phyloP scores from a whole-genome alignment of 2,329 filamentous ascomycete genomes.

The Colletotrichum shisoi region DNA sequence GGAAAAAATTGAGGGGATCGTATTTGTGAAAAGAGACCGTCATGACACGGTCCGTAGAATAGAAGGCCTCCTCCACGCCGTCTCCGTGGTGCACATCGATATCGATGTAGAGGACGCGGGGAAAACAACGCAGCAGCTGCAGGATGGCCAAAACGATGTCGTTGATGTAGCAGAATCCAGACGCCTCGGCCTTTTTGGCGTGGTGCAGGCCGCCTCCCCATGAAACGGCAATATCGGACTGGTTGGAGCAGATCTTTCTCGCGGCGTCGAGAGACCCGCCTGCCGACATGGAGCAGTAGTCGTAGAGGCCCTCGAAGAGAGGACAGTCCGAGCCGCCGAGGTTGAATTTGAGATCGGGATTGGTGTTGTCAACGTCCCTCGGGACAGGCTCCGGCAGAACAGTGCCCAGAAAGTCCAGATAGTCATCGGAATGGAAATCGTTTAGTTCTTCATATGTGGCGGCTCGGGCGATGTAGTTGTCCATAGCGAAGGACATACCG shows the following conservation, averaged over 20 bases:
- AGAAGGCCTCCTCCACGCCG: slow-evolving; percentile 90
- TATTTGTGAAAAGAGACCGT: slow-evolving; percentile 98
- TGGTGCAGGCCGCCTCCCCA: slow-evolving; percentile 98
- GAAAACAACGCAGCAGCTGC: slow-evolving; percentile 80
- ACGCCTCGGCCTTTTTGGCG: slow-evolving; percentile 91
- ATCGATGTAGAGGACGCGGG: slow-evolving; percentile 91
- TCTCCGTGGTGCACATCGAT: slow-evolving; percentile 94
- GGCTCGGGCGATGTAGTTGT: slow-evolving; percentile 83
- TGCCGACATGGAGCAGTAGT: slow-evolving; percentile 93
- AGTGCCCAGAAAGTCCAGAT: slow-evolving; percentile 84
- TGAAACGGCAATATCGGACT: slow-evolving; percentile 95
- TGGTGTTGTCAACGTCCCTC: slow-evolving; percentile 70
- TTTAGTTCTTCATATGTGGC: slow-evolving; percentile 89
- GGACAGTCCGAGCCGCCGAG: slow-evolving; percentile 92
- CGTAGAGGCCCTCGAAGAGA: slow-evolving; percentile 92
- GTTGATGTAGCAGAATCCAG: slow-evolving; percentile 98
- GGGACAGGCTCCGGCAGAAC: slow-evolving; percentile 71
- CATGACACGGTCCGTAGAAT: slow-evolving; percentile 87
- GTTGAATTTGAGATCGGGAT: slow-evolving; percentile 77
- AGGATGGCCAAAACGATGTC: slow-evolving; percentile 95
- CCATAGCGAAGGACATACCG: slow-evolving; percentile 96
- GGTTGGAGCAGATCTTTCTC: slow-evolving; percentile 81
- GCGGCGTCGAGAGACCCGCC: slow-evolving; percentile 91
- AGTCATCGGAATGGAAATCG: slow-evolving; percentile 86
- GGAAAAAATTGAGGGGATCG: slow-evolving; percentile 83